Base-by-base conservation (phyloP, 163 green algal genomes). In the Scenedesmus sp. region DNA sequence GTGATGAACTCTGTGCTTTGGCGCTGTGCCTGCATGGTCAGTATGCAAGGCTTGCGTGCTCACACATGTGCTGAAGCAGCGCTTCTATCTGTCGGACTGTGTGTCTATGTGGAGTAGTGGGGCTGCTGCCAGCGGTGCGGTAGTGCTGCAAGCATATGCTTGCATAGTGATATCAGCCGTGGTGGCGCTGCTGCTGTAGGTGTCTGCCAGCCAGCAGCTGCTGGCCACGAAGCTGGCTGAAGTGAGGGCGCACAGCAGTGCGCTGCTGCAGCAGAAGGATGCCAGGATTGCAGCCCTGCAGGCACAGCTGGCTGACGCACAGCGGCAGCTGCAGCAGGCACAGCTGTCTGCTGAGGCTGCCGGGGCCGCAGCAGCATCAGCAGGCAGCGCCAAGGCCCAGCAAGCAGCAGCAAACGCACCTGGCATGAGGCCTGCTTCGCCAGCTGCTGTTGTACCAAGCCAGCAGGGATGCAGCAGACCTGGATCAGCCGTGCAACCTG, bases 251-350 rank as follows among this genome's bases (percentile, higher is more conserved):
- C 85, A 83, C 8, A 66, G 18, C 85, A 82, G 52, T 23, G 7
- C 62, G n/a, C 85, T 90, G 52, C 66, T 46, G 55, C 34, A 82
- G 34, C 85, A 82, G 23, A 56, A 82, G 66, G 62, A 64, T n/a
- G 9, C 34, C 4, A 54, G 13, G 66, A 83, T 70, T 18, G 66
- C 46, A 23, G n/a, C 34, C 0, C 66, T 90, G 46, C 56, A 8
- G 16, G 26, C 2, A 8, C 26, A 82, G 46, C 85, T 82, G 34
- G 64, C 46, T 70, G 64, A n/a, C 55, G 34, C 66, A 23, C 20
- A 90, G 64, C 12, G 13, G 46, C 85, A 66, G 66, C 66, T 67
- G 64, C 85, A 82, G 85, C 85, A 82, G n/a, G 57, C 15, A 52
- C 23, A 62, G 26, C 84, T 1, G n/a, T 16, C 66, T 79, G 84